Evolutionary conservation across 139 green algal genomes (phyloP).

Genomic region (Raphidocelis subcapitata): DNA sequence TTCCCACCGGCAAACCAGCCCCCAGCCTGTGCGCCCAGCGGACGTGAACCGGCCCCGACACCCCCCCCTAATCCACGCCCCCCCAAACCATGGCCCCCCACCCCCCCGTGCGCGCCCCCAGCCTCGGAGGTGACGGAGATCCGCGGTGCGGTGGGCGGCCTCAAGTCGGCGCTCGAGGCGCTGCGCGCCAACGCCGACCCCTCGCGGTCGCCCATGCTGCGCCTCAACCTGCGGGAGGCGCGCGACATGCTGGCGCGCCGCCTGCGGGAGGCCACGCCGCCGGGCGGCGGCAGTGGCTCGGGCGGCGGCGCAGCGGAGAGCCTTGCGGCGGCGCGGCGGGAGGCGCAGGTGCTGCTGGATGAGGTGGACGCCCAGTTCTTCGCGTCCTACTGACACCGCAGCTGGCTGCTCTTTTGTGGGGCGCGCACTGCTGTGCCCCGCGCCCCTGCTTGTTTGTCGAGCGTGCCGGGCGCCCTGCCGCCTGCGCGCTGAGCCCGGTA

Average conservation of each 20-base stretch:
- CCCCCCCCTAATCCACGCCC: too few species aligned
- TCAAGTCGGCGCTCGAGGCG: conserved; percentile 50
- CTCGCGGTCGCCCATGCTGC: conserved; percentile 43
- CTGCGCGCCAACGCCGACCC: conserved; percentile 55
- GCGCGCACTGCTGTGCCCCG: too few species aligned
- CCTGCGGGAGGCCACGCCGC: conserved; percentile 48
- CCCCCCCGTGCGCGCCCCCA: conserved; percentile 11
- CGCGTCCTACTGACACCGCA: background rate
- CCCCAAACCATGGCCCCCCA: too few species aligned
- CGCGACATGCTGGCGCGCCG: conserved; percentile 49
- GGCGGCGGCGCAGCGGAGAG: conserved; percentile 6
- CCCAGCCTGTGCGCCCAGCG: too few species aligned
- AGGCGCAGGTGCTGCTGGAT: conserved; percentile 51
- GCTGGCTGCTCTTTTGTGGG: too few species aligned
- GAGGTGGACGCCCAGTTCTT: conserved; percentile 46
- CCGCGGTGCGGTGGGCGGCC: conserved; percentile 42
- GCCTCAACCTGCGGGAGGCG: conserved; percentile 64
- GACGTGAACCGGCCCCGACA: too few species aligned
- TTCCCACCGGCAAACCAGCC: too few species aligned
- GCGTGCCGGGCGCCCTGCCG: too few species aligned
- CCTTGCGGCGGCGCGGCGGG: conserved; percentile 43
- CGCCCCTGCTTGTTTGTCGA: too few species aligned
- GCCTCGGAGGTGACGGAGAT: conserved; percentile 68
- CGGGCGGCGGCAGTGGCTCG: conserved; percentile 25
- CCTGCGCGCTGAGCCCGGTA: too few species aligned